Evolutionary conservation across 2,329 filamentous ascomycete genomes (phyloP), one percentile per base, ranked within the genome.

Genomic region (Fusarium zealandicum): DNA sequence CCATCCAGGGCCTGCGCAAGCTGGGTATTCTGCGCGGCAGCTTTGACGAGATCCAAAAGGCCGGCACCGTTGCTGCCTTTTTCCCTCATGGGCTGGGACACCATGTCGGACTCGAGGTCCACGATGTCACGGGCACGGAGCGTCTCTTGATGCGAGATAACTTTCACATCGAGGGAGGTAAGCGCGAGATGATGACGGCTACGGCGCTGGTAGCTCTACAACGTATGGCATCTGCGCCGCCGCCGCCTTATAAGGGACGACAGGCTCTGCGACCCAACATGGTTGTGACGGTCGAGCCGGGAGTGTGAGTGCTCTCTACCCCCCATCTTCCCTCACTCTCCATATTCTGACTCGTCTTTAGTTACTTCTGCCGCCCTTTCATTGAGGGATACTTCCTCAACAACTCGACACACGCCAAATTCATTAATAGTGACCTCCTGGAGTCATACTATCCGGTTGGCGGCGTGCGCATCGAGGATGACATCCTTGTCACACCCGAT

Each of bases 391-490:
- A 86, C 69, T 83, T 90, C 69, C 79, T 89, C 64, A 78, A 81
- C 44, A 79, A 83, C 53, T 75, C 80, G 2, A 75, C 78, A 50
- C 85, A 89, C 69, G 77, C 80, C 32, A 79, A 80, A 53, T 90
- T 83, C 65, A 87, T 95, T 67, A 82, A 93, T 72, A 76, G 77
- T 61, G 77, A 80, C 5, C 81, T 88, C 5, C 74, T 95, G 41
- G 84, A 87, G 55, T 78, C 76, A 58, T 93, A 89, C 72, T 93
- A 90, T 78, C 77, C 76, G 20, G 88, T 98, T 1, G 95, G 93
- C 13, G 95, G 95, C 28, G 92, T 96, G 20, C 84, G 95, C 39
- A 96, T 98, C 57, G 95, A 99, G 76, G 92, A 98, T 69, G 90
- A 93, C 71, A 82, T 98, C 32, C 79, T 95, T 17, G 86, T 98